A percentile compares a stretch with the other conserved stretches of the same genome.
phyloP scores from a whole-genome alignment of 768 basidiomycete genomes.

The Mycena haematopus region DNA sequence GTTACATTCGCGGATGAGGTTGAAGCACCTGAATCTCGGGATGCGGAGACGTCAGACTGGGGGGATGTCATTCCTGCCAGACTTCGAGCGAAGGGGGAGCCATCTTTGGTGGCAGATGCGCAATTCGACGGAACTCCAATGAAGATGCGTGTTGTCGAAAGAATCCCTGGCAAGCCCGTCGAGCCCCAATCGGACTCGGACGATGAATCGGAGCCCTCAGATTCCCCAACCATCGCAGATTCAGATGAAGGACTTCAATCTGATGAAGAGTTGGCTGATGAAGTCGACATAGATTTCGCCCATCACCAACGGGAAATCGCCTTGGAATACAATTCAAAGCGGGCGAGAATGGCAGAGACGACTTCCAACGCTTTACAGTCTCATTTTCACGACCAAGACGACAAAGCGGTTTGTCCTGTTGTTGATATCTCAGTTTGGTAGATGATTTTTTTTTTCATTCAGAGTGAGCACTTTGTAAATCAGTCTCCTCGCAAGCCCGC shows the following conservation, averaged over 20 bases:
- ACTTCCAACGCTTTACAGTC: slow-evolving; percentile 57
- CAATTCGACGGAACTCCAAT: slow-evolving; percentile 55
- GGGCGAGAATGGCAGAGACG: slow-evolving; percentile 59
- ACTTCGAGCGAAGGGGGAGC: slow-evolving; percentile 47
- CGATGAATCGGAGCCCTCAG: slow-evolving; percentile 63
- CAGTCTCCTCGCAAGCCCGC: slow-evolving; percentile 47
- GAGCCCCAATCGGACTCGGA: slow-evolving; percentile 59
- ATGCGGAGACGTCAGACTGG: slow-evolving; percentile 43
- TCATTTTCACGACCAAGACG: slow-evolving; percentile 49
- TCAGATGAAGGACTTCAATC: slow-evolving; percentile 39
- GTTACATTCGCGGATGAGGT: slow-evolving; percentile 59
- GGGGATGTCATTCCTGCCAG: slow-evolving; percentile 62
- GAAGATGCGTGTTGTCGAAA: slow-evolving; percentile 75
- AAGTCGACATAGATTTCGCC: slow-evolving; percentile 64
- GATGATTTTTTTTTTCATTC: slow-evolving; percentile 1
- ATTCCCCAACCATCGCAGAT: slow-evolving; percentile 31
- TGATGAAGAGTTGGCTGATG: slow-evolving; percentile 52
- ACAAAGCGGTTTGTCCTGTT: slow-evolving; percentile 47
- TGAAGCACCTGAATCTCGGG: neutral
- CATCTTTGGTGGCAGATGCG: slow-evolving; percentile 44
- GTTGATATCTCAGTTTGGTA: slow-evolving; percentile 1
- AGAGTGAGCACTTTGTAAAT: slow-evolving; percentile 20
- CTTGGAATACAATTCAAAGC: slow-evolving; percentile 71
- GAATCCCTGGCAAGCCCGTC: slow-evolving; percentile 46
- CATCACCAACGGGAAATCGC: slow-evolving; percentile 79